phyloP scores from a whole-genome alignment of 768 basidiomycete genomes.

The Pisolithus orientalis region DNA sequence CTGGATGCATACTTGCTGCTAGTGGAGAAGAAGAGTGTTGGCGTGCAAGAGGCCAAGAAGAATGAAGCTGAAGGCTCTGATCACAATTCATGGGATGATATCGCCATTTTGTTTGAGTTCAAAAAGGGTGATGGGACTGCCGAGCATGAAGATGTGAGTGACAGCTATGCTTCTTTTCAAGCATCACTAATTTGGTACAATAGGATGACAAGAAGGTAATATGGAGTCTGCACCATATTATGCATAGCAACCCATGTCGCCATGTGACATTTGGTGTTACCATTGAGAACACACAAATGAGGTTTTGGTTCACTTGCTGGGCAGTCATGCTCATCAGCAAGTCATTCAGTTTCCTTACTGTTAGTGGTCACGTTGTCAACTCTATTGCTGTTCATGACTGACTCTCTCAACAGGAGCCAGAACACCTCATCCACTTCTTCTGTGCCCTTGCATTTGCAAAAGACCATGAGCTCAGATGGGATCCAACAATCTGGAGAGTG shows the following conservation, averaged over 20 bases:
- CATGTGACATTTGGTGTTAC: no score
- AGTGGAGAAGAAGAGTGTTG: no score
- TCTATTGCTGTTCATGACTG: background rate
- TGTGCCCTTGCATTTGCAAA: background rate
- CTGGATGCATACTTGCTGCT: no score
- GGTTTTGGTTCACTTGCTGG: background rate
- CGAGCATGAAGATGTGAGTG: no score
- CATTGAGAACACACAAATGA: no score
- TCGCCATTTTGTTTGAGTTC: no score
- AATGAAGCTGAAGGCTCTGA: no score
- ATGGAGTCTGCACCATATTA: background rate
- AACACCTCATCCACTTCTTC: background rate
- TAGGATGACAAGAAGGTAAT: background rate
- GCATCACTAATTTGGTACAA: no score
- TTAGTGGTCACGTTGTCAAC: background rate
- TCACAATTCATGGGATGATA: no score
- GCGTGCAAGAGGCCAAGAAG: no score
- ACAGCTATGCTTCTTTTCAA: no score
- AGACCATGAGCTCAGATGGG: background rate
- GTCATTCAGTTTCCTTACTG: background rate
- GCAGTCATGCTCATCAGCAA: background rate
- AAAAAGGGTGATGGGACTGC: no score
- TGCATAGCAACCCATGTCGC: background rate
- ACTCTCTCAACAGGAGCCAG: background rate
- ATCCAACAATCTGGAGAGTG: background rate